A percentile compares a stretch with the other conserved stretches of the same genome.
Conservation (phyloP, 768 basidiomycete genomes). For the Mycena alexandri region DNA sequence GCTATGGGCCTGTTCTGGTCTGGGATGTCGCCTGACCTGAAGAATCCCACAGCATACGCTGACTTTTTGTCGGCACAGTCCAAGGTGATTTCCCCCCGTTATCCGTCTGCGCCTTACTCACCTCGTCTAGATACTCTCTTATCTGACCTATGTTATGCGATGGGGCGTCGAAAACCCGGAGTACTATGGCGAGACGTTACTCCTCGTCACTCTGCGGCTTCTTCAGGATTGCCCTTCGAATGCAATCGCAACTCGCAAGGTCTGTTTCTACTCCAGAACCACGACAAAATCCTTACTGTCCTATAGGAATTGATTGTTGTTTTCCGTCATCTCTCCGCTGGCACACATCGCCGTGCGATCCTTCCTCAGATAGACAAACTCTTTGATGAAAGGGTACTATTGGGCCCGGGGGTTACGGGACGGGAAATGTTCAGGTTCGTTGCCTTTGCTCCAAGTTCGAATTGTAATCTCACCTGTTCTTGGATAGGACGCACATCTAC, state of each 20-base stretch:
- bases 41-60: conserved; percentile 78
- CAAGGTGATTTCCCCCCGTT: conserved; percentile 67
- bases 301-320: conserved; percentile 91
- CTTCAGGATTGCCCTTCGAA: conserved; percentile 94
- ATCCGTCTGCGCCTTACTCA: conserved; percentile 17
- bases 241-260: conserved; percentile 86
- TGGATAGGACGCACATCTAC: conserved; percentile 79
- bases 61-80: conserved; percentile 92
- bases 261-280: conserved; percentile 42
- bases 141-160: conserved; percentile 90
- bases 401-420: conserved; percentile 87
- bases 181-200: conserved; percentile 83
- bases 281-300: conserved; percentile 33
- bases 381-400: conserved; percentile 89
- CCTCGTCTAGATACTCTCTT: conserved; percentile 82
- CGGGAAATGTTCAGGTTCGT: conserved; percentile 86
- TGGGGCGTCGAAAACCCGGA: conserved; percentile 70
- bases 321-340: conserved; percentile 88
- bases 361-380: conserved; percentile 89
- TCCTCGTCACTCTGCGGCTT: conserved; percentile 85
- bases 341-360: conserved; percentile 81
- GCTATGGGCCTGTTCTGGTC: conserved; percentile 87
- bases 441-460: background rate
- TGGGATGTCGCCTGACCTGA: conserved; percentile 82
- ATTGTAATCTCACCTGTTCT: conserved; percentile 31